Conservation (phyloP, 1,284 basidiomycete genomes). For the Ceratobasidium sp. region DNA sequence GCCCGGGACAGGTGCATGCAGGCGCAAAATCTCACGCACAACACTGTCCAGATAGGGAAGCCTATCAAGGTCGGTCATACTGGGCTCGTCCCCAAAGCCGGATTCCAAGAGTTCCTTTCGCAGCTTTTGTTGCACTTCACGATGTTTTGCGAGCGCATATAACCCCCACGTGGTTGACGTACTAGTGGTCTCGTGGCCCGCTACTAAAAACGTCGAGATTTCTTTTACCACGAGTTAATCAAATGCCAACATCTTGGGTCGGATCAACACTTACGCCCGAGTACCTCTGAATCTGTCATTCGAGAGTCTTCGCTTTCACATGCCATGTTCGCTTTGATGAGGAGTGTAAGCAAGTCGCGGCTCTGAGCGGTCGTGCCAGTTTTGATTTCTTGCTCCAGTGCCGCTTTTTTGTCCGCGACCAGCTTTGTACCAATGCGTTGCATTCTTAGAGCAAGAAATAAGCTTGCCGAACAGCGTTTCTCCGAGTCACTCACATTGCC, state of each 20-base stretch:
- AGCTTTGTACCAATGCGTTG: constrained; percentile 47
- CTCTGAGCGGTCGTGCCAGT: constrained; percentile 41
- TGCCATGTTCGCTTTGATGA: constrained; percentile 53
- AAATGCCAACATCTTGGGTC: background rate
- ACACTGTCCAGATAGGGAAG: constrained; percentile 41
- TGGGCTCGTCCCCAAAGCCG: constrained; percentile 38
- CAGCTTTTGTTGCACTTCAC: constrained; percentile 53
- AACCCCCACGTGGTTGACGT: constrained; percentile 58
- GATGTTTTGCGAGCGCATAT: constrained; percentile 53
- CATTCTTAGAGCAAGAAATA: background rate
- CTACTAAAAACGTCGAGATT: constrained; percentile 39
- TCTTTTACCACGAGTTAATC: background rate
- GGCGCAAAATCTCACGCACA: constrained; percentile 37
- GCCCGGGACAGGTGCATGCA: constrained; percentile 10
- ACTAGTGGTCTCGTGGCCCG: constrained; percentile 51
- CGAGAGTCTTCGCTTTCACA: constrained; percentile 49
- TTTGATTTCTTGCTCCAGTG: constrained; percentile 27
- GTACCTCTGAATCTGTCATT: constrained; percentile 56
- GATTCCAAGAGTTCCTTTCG: constrained; percentile 52
- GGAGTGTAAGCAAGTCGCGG: constrained; percentile 43
- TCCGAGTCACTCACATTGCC: background rate
- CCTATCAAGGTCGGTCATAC: constrained; percentile 38
- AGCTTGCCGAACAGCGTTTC: background rate
- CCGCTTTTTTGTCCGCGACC: constrained; percentile 52
- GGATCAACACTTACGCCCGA: constrained; percentile 54